Base-by-base conservation (phyloP, 345 rosid species). In the Eucalyptus tenuipes region DNA sequence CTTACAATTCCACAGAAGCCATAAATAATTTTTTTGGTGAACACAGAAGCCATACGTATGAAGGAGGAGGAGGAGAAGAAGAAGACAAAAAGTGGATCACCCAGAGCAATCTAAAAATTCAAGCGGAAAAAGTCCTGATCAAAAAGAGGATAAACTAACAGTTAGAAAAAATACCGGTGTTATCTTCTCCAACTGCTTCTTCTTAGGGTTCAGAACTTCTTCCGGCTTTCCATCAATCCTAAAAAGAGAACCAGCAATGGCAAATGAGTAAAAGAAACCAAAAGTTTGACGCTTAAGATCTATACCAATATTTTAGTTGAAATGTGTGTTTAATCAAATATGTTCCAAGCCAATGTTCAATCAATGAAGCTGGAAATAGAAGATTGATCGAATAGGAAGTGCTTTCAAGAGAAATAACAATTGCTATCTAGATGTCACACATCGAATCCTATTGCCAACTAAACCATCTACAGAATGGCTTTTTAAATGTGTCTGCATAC, bases 191-290 rank as follows among this genome's bases (percentile, higher is more conserved):
- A 98, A 91, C 91, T 96, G 98, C 95, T 96, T 97, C 94, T 96
- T 97, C 91, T 98, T 98, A 13, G 98, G 99, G 92, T 98, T 98
- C 88, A 96, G 92, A 68, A 96, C 95, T 81, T 95, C 99, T 93
- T 97, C 99, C n/a, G 99, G 96, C 95, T 96, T 97, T 55, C 99
- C 99, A 89, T 97, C 98, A 82, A 96, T 91, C 95, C 99, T 96
- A 86, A 2, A 93, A 29, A 64, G 92, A 88, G 80, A 27, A 87
- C 86, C 42, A 88, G 85, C 59, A 49, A 87, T 12, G 3, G 47
- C 52, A 86, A 22, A 75, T 37, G 75, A 87, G 86, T 57, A 59
- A 14, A 89, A 40, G 84, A 27, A 75, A 75, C 47, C 47, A 75
- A 75, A 75, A 75, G 15, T 22, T 40, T 40, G 29, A 20, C 1